phyloP scores from a whole-genome alignment of 1,284 basidiomycete species.

The Trametes hirsuta region DNA sequence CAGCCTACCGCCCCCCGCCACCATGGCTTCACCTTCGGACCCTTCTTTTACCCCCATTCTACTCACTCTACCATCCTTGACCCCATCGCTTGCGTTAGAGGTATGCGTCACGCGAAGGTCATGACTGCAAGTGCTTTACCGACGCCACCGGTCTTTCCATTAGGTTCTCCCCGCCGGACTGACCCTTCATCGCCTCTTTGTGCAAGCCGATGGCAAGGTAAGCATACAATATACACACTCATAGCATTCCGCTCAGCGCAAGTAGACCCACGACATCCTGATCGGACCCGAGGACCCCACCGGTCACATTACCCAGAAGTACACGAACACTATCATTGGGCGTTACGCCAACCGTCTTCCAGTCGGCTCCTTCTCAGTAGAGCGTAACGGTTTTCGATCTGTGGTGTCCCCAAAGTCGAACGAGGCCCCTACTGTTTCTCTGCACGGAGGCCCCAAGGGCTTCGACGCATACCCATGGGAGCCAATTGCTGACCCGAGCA shows the following conservation, averaged over 20 bases:
- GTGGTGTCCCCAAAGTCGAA: slow-evolving; percentile 48
- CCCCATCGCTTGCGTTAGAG: slow-evolving; percentile 62
- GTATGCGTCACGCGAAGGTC: slow-evolving; percentile 34
- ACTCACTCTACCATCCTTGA: slow-evolving; percentile 54
- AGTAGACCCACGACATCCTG: slow-evolving; percentile 72
- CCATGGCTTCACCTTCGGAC: slow-evolving; percentile 35
- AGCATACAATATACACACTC: slow-evolving; percentile 20
- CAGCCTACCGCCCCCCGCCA: slow-evolving; percentile 1
- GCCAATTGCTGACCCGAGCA: slow-evolving; percentile 43
- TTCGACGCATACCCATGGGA: slow-evolving; percentile 63
- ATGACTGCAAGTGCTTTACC: not conserved
- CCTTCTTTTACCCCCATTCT: slow-evolving; percentile 54
- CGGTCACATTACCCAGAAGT: slow-evolving; percentile 63
- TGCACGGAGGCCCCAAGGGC: slow-evolving; percentile 71
- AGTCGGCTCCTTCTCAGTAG: slow-evolving; percentile 53
- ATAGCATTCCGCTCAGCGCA: not conserved
- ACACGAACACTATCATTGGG: slow-evolving; percentile 73
- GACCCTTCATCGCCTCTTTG: slow-evolving; percentile 66
- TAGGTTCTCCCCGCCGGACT: slow-evolving; percentile 69
- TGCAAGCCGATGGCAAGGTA: slow-evolving; percentile 66
- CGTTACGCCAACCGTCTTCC: slow-evolving; percentile 75
- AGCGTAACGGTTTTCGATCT: slow-evolving; percentile 55
- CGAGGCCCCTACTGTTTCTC: slow-evolving; percentile 63
- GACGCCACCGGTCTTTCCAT: slow-evolving; percentile 8
- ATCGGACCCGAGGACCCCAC: slow-evolving; percentile 68